These are phyloP conservation scores for Chimonanthus praecox DNA, from an alignment of 164 flowering plant species.

Conservation along the genomic window DNA sequence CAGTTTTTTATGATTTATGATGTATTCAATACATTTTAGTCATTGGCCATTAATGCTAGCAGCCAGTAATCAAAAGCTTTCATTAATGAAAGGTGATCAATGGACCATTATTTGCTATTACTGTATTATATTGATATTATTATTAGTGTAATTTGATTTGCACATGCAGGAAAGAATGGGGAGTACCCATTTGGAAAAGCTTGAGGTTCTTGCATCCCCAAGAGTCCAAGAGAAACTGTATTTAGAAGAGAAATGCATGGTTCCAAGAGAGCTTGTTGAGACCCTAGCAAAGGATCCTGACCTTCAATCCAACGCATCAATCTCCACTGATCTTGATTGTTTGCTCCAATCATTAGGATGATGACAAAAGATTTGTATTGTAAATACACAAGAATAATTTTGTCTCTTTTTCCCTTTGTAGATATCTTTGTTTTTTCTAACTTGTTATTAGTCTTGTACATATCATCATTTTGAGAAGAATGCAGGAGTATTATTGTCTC, in stretches of 20 bases:
- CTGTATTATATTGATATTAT: no score
- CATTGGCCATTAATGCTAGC: no score
- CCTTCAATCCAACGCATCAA: slow-evolving; percentile 13
- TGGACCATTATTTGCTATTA: no score
- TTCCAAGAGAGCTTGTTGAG: slow-evolving; percentile 28
- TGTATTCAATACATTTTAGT: no score
- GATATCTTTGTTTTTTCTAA: no score
- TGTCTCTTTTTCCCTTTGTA: neutral
- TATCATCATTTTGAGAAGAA: neutral
- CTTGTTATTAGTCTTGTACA: neutral
- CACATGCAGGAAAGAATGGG: slow-evolving; percentile 23
- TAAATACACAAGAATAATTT: neutral
- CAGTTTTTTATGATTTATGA: no score
- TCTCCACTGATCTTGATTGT: slow-evolving; percentile 6
- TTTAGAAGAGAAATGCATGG: slow-evolving; percentile 51
- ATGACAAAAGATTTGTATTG: neutral
- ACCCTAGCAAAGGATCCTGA: slow-evolving; percentile 23
- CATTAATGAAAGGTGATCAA: no score
- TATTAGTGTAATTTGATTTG: neutral
- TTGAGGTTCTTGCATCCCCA: slow-evolving; percentile 31
- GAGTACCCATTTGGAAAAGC: slow-evolving; percentile 6
- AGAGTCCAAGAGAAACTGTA: slow-evolving; percentile 62
- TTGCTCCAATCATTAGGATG: slow-evolving; percentile 4
- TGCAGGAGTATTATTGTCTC: neutral
- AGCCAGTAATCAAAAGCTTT: no score